These are phyloP conservation scores for Phytophthora nicotianae DNA, from an alignment of 352 stramenopile species.

Conservation along the genomic window DNA sequence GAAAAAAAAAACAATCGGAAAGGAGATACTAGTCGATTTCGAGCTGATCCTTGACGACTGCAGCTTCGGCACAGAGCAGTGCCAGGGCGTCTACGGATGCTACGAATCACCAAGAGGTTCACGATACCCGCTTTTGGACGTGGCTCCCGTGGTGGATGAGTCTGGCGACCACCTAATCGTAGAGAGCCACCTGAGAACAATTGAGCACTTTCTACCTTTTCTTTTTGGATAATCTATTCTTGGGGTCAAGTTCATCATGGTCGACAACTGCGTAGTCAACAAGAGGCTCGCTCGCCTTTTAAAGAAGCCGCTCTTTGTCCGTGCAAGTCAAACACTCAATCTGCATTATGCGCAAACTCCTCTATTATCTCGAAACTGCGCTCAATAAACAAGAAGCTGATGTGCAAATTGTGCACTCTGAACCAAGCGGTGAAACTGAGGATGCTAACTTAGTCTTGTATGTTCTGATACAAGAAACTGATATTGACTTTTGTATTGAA, in stretches of 20 bases:
- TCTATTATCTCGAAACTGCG: too few relatives aligned
- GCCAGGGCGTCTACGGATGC: conserved; percentile 9
- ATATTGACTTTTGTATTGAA: too few relatives aligned
- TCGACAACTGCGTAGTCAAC: conserved; percentile 15
- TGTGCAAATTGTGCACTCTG: too few relatives aligned
- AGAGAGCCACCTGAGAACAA: not conserved
- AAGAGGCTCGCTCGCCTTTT: conserved; percentile 1
- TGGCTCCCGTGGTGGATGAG: conserved; percentile 11
- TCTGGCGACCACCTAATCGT: conserved; percentile 1
- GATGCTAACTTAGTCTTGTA: too few relatives aligned
- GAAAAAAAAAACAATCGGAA: not conserved
- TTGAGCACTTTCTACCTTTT: not conserved
- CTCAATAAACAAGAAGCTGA: too few relatives aligned
- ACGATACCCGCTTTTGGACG: conserved; percentile 1
- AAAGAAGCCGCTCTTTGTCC: not conserved
- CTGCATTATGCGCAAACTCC: too few relatives aligned
- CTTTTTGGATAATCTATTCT: not conserved
- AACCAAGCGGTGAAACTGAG: too few relatives aligned
- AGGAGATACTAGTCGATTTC: not conserved
- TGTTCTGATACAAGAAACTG: too few relatives aligned
- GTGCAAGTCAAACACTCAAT: conserved; percentile 2
- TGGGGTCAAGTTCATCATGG: not conserved
- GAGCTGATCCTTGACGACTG: not conserved
- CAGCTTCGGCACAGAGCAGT: conserved; percentile 4
- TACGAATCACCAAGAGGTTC: not conserved